Conservation (phyloP, 208 protist genomes). For the Paratrypanosoma confusum region DNA sequence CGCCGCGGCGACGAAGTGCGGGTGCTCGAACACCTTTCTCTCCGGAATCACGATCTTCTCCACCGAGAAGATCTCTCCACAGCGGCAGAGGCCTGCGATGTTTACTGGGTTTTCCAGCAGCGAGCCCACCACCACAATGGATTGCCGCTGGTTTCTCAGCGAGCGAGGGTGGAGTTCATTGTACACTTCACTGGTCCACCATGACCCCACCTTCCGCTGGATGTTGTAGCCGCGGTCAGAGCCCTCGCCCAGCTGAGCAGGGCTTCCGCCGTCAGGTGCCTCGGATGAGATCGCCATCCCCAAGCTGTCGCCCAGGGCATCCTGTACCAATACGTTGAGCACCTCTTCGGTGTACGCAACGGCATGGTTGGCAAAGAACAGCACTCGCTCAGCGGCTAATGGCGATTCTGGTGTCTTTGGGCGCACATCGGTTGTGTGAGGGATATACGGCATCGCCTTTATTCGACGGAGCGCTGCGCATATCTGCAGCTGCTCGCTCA, state of each 20-base stretch:
- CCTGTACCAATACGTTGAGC: background rate
- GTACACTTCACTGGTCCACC: conserved; percentile 79
- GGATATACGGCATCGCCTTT: too few species aligned
- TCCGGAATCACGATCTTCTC: conserved; percentile 70
- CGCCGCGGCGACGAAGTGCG: conserved; percentile 78
- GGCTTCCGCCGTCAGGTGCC: too few species aligned
- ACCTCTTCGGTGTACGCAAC: background rate
- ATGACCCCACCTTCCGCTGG: conserved; percentile 82
- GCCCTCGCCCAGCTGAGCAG: conserved; percentile 1
- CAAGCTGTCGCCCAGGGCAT: too few species aligned
- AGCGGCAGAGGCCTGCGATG: conserved; percentile 81
- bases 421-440: too few species aligned
- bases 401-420: too few species aligned
- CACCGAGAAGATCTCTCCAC: conserved; percentile 79
- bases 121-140: conserved; percentile 71
- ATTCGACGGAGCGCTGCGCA: too few species aligned
- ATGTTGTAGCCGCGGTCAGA: conserved; percentile 39
- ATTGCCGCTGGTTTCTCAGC: conserved; percentile 36
- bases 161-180: conserved; percentile 82
- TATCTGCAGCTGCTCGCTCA: background rate
- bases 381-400: too few species aligned
- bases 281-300: too few species aligned
- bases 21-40: conserved; percentile 69
- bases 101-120: conserved; percentile 84
- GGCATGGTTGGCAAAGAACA: background rate